Evolutionary conservation across 805 yeast species (phyloP).

Genomic region (Schizosaccharomyces octosporus): DNA sequence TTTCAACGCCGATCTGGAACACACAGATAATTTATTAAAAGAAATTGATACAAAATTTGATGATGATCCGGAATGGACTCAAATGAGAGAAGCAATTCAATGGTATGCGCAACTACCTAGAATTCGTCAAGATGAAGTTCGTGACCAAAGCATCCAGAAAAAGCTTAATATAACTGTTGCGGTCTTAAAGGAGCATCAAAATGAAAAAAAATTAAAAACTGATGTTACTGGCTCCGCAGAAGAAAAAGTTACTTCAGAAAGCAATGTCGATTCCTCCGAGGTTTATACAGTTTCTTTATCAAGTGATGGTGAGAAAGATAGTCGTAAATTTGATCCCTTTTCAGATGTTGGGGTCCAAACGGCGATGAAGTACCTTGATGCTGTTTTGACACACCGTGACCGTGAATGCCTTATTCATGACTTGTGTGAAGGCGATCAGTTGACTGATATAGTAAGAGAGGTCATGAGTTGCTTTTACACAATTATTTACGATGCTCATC

Average conservation of each 20-base stretch:
- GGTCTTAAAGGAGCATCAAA: background rate
- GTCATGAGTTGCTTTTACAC: background rate
- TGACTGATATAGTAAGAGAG: background rate
- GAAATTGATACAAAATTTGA: background rate
- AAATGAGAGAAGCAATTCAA: background rate
- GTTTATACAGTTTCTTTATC: background rate
- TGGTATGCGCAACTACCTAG: background rate
- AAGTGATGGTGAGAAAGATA: background rate
- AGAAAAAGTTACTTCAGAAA: background rate
- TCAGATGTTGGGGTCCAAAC: background rate
- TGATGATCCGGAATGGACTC: background rate
- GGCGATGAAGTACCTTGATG: background rate
- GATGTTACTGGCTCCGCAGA: background rate
- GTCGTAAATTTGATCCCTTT: background rate
- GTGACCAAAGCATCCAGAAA: background rate
- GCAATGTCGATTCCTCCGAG: background rate
- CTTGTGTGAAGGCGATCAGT: background rate
- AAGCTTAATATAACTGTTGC: background rate
- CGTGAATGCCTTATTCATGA: background rate
- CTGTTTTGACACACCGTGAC: background rate
- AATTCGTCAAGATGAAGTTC: background rate
- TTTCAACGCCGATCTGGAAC: background rate
- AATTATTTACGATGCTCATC: background rate
- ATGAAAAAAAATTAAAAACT: background rate
- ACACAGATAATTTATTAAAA: background rate